Conservation (phyloP, 129 eudicot species). For the Logfia minima region DNA sequence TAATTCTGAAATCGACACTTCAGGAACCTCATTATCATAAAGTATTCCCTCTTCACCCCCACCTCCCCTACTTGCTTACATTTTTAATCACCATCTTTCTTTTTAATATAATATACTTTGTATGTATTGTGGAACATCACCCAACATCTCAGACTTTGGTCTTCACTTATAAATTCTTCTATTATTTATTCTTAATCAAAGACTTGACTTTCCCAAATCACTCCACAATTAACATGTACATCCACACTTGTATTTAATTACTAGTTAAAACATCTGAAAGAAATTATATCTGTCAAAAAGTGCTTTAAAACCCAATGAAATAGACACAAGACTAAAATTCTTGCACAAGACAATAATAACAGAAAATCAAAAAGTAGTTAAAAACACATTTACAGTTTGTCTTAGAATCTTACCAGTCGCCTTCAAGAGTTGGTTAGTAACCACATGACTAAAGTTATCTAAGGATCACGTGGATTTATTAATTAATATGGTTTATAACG, state of each 20-base stretch:
- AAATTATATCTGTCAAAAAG: background rate
- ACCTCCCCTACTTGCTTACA: background rate
- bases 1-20: slow-evolving; percentile 3
- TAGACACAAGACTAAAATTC: background rate
- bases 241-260: background rate
- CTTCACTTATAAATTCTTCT: background rate
- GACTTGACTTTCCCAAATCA: background rate
- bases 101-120: no score
- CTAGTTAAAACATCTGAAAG: background rate
- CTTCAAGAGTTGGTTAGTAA: slow-evolving; percentile 30
- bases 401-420: slow-evolving; percentile 31
- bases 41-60: slow-evolving; percentile 9
- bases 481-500: background rate
- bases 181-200: background rate
- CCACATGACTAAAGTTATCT: slow-evolving; percentile 26
- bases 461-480: slow-evolving; percentile 24
- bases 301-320: background rate
- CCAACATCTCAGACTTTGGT: slow-evolving; percentile 6
- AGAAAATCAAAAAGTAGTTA: background rate
- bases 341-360: background rate
- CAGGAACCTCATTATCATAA: slow-evolving; percentile 24
- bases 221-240: background rate
- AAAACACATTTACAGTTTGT: slow-evolving; percentile 27
- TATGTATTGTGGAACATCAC: background rate
- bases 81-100: no score